Conservation (phyloP, 805 yeast genomes). For the Lachancea dasiensis region DNA sequence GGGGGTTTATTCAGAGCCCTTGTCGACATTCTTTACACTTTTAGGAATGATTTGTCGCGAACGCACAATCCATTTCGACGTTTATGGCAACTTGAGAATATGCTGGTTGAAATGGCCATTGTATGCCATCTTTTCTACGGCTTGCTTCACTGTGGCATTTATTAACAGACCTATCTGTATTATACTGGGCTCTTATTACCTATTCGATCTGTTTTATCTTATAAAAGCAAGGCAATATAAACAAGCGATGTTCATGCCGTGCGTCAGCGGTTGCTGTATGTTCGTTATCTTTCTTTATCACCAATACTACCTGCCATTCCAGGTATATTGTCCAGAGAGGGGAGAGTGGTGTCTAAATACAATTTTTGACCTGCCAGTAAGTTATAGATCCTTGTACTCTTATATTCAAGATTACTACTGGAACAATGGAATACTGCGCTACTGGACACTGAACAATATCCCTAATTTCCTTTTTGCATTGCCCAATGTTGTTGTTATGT, state of each 20-base stretch:
- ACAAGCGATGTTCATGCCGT: conserved; percentile 27
- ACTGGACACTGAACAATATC: conserved; percentile 76
- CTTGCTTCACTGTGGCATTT: conserved; percentile 49
- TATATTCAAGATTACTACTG: conserved; percentile 79
- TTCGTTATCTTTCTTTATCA: conserved; percentile 38
- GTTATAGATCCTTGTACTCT: conserved; percentile 43
- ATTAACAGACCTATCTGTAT: conserved; percentile 72
- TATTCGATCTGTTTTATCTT: conserved; percentile 46
- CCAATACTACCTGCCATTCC: conserved; percentile 50
- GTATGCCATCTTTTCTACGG: conserved; percentile 20
- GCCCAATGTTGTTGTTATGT: conserved; percentile 54
- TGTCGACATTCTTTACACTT: conserved; percentile 56
- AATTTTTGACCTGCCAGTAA: conserved; percentile 23
- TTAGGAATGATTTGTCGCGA: conserved; percentile 50
- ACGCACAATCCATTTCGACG: conserved; percentile 16
- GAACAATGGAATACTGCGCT: conserved; percentile 73
- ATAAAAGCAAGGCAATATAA: conserved; percentile 12
- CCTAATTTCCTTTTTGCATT: conserved; percentile 76
- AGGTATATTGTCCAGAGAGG: conserved; percentile 58
- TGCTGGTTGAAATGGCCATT: conserved; percentile 14
- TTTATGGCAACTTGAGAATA: conserved; percentile 14
- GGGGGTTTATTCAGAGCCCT: conserved; percentile 70
- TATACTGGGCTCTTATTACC: conserved; percentile 60
- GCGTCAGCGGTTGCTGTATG: conserved; percentile 53
- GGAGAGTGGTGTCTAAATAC: conserved; percentile 69